Conservation (phyloP, 768 basidiomycete genomes). For the Podaxis rugospora region DNA sequence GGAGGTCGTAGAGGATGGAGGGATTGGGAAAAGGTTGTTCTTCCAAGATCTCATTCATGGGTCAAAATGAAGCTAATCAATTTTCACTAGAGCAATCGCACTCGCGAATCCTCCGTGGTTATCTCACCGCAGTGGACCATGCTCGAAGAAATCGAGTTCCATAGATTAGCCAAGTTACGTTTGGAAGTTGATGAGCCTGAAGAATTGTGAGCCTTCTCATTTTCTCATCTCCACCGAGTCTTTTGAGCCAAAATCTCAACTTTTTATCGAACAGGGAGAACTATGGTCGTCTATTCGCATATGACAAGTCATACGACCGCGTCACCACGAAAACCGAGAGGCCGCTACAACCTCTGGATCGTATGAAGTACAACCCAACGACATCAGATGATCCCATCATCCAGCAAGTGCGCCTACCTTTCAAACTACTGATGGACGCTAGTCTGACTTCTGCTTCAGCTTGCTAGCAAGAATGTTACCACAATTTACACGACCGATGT, state of each 20-base stretch:
- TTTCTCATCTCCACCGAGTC: constrained; percentile 6
- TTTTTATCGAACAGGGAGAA: constrained; percentile 48
- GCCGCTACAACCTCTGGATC: constrained; percentile 88
- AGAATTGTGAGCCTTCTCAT: constrained; percentile 64
- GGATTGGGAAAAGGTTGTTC: constrained; percentile 87
- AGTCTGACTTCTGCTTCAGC: constrained; percentile 34
- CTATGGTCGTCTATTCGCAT: constrained; percentile 87
- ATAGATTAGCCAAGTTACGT: constrained; percentile 83
- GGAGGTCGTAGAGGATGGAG: constrained; percentile 69
- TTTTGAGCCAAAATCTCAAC: not conserved
- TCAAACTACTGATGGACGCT: constrained; percentile 4
- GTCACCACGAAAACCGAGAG: constrained; percentile 91
- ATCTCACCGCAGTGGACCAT: constrained; percentile 93
- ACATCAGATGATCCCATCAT: constrained; percentile 98
- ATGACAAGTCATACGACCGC: constrained; percentile 94
- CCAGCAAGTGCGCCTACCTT: constrained; percentile 59
- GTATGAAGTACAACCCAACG: constrained; percentile 95
- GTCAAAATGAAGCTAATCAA: not conserved
- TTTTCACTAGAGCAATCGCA: constrained; percentile 60
- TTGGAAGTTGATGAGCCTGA: constrained; percentile 94
- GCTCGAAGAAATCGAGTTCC: constrained; percentile 96
- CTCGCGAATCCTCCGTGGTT: constrained; percentile 88
- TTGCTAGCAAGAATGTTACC: constrained; percentile 76
- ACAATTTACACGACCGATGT: constrained; percentile 92
- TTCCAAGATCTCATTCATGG: not conserved